phyloP scores from a whole-genome alignment of 1,284 basidiomycete species.

The Volvariella volvacea region DNA sequence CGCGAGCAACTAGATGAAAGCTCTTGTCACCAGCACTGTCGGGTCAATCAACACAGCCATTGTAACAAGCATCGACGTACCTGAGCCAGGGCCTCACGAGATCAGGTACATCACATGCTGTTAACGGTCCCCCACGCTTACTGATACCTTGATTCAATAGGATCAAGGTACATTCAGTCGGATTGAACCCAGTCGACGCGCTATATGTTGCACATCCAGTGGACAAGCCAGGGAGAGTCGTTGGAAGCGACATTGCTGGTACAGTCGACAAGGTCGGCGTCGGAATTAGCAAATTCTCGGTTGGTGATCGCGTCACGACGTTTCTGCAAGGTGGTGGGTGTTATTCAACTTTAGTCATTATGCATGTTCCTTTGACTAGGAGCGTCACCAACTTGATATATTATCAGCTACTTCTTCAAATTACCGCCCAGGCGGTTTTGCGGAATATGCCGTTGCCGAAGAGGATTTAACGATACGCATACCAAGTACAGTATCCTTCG shows the following conservation, averaged over 20 bases:
- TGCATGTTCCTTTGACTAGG: too few relatives aligned
- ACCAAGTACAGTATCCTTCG: conserved; percentile 18
- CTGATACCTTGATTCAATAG: too few relatives aligned
- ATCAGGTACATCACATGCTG: conserved; percentile 15
- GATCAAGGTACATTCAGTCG: conserved; percentile 22
- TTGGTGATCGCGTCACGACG: conserved; percentile 24
- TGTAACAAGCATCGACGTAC: conserved; percentile 15
- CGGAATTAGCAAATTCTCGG: conserved; percentile 17
- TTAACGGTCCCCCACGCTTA: neutral
- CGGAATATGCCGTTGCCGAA: conserved; percentile 26
- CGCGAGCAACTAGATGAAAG: conserved; percentile 14
- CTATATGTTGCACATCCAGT: conserved; percentile 19
- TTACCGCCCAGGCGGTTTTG: conserved; percentile 25
- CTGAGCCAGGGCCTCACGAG: conserved; percentile 19
- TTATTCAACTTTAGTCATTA: neutral
- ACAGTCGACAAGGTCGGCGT: conserved; percentile 20
- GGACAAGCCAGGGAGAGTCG: conserved; percentile 21
- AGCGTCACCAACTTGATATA: too few relatives aligned
- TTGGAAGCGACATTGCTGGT: conserved; percentile 28
- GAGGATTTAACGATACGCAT: conserved; percentile 23
- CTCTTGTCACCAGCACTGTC: conserved; percentile 23
- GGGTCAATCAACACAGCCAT: conserved; percentile 8
- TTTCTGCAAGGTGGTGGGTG: conserved; percentile 24
- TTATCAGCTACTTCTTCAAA: too few relatives aligned
- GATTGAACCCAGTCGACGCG: conserved; percentile 24